A percentile compares a stretch with the other conserved stretches of the same genome.
Evolutionary conservation across 768 basidiomycete species (phyloP).

Genomic region (Rubroboletus satanas): DNA sequence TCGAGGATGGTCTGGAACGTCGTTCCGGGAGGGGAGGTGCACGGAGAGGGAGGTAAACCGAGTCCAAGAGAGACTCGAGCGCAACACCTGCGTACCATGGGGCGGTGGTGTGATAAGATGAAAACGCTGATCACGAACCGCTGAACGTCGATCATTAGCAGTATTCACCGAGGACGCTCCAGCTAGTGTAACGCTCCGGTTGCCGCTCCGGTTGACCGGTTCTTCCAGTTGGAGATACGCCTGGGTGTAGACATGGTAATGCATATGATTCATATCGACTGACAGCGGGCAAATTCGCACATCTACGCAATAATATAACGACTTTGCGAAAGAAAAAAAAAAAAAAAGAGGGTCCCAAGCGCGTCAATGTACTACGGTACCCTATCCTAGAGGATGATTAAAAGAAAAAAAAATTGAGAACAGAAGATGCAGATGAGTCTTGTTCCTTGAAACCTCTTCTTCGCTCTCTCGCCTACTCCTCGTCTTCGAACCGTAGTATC

Average conservation of each 20-base stretch:
- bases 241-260: not conserved
- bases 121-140: too few species aligned
- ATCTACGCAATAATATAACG: not conserved
- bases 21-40: too few species aligned
- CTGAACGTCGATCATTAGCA: too few species aligned
- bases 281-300: not conserved
- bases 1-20: too few species aligned
- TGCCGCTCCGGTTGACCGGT: not conserved
- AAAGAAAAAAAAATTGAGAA: not conserved
- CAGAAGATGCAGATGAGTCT: not conserved
- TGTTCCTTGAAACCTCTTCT: not conserved
- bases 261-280: not conserved
- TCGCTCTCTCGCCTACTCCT: constrained; percentile 37
- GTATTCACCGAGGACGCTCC: not conserved
- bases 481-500: constrained; percentile 81
- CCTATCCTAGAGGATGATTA: not conserved
- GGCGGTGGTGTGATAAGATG: too few species aligned
- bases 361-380: not conserved
- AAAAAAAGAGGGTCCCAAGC: not conserved
- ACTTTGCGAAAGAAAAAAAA: not conserved
- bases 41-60: too few species aligned
- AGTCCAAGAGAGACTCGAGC: too few species aligned
- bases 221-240: not conserved
- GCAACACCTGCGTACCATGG: too few species aligned
- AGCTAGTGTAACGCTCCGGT: too few species aligned